phyloP scores from a whole-genome alignment of 768 basidiomycete genomes.

The Filobasidium wieringae region DNA sequence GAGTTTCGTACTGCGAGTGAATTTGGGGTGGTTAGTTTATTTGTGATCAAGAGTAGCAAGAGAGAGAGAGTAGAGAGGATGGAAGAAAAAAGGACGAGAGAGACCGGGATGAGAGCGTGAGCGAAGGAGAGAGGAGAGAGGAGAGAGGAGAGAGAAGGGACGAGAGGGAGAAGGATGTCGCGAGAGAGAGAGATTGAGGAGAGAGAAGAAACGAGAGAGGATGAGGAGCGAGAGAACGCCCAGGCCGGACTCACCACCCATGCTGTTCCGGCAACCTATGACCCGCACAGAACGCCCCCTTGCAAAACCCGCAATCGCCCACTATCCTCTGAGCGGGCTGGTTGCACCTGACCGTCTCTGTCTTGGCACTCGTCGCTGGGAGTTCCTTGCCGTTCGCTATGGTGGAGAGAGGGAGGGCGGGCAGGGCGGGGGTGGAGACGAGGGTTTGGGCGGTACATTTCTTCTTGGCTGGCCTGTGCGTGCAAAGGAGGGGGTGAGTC shows the following conservation, averaged over 20 bases:
- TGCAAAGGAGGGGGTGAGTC: not conserved
- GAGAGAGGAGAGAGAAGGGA: not conserved
- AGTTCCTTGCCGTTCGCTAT: constrained; percentile 1
- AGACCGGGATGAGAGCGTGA: too few relatives aligned
- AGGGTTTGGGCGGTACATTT: constrained; percentile 31
- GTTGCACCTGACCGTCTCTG: constrained; percentile 33
- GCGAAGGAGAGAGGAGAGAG: not conserved
- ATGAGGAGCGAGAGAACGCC: not conserved
- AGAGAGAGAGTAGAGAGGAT: not conserved
- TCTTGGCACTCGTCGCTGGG: constrained; percentile 29
- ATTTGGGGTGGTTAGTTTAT: too few relatives aligned
- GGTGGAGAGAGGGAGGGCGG: constrained; percentile 11
- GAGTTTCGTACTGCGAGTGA: constrained; percentile 30
- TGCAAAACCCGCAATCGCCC: constrained; percentile 35
- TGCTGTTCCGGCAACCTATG: constrained; percentile 36
- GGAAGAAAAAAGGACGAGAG: too few relatives aligned
- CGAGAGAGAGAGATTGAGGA: too few relatives aligned
- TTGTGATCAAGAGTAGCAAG: not conserved
- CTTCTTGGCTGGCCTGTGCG: constrained; percentile 36
- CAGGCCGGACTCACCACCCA: constrained; percentile 31
- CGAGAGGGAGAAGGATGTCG: not conserved
- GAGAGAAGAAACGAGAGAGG: not conserved
- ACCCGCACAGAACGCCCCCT: constrained; percentile 29
- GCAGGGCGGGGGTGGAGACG: constrained; percentile 21
- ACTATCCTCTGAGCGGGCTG: constrained; percentile 31